Evolutionary conservation across 108 stramenopile genomes (phyloP).

Genomic region (Schizochytrium sp.): DNA sequence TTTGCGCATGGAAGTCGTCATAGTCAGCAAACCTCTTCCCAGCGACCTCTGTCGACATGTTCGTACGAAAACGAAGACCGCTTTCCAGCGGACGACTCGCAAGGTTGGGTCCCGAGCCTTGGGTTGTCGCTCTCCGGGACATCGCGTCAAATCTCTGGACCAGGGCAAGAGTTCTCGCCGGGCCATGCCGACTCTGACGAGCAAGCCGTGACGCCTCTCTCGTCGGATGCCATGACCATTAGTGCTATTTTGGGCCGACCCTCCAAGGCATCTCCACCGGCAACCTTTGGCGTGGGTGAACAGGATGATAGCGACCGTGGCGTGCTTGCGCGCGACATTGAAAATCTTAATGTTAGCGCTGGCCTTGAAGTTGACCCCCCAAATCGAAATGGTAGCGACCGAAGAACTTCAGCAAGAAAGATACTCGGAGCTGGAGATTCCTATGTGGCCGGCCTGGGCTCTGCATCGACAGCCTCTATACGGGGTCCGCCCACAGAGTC

Average conservation of each 20-base stretch:
- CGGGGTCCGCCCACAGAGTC: no score
- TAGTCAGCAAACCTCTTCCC: not conserved
- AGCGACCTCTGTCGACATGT: no score
- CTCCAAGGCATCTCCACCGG: not conserved
- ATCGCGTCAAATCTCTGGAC: not conserved
- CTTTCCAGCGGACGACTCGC: no score
- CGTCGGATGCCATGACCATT: not conserved
- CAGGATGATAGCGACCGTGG: not conserved
- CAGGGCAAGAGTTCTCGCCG: not conserved
- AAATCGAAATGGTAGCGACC: no score
- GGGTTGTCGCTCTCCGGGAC: no score
- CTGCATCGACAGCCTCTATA: no score
- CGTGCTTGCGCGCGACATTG: not conserved
- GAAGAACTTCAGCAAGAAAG: no score
- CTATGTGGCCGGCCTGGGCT: no score
- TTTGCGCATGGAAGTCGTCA: not conserved
- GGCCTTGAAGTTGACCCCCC: not conserved
- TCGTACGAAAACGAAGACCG: no score
- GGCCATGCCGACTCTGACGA: not conserved
- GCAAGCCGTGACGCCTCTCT: not conserved
- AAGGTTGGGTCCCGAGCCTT: no score
- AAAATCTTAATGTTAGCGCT: not conserved
- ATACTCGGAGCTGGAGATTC: no score
- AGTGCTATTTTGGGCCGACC: not conserved
- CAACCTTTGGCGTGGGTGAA: not conserved